phyloP scores from a whole-genome alignment of 768 basidiomycete species.

The Termitomyces sp. region DNA sequence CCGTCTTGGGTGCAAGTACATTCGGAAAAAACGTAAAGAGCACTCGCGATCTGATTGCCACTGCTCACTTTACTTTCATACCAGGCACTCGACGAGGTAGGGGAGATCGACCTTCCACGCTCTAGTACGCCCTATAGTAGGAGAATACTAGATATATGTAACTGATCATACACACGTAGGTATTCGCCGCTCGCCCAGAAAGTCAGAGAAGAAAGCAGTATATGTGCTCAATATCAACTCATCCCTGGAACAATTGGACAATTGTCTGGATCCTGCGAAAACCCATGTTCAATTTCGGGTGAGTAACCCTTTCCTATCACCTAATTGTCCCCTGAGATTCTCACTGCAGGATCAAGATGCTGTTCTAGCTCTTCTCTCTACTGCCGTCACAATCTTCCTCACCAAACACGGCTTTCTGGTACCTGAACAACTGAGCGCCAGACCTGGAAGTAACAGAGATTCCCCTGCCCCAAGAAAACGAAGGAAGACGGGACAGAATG shows the following conservation, averaged over 20 bases:
- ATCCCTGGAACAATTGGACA: conserved; percentile 64
- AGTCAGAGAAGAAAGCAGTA: conserved; percentile 71
- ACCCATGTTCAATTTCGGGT: conserved; percentile 63
- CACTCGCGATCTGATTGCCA: neutral
- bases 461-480: conserved; percentile 44
- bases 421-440: conserved; percentile 14
- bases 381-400: conserved; percentile 58
- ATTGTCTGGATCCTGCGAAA: conserved; percentile 78
- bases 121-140: conserved; percentile 27
- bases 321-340: conserved; percentile 3
- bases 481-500: conserved; percentile 32
- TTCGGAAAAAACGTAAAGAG: conserved; percentile 63
- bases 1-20: conserved; percentile 56
- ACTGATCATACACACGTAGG: conserved; percentile 29
- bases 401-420: conserved; percentile 51
- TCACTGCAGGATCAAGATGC: conserved; percentile 47
- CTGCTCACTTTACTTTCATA: neutral
- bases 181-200: conserved; percentile 68
- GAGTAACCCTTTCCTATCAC: conserved; percentile 11
- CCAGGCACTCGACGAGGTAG: conserved; percentile 66
- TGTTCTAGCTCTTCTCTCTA: conserved; percentile 50
- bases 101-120: conserved; percentile 40
- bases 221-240: conserved; percentile 77
- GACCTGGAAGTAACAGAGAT: neutral
- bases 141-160: neutral